Base-by-base conservation (phyloP, 768 basidiomycete genomes). In the Ramaria sp. region DNA sequence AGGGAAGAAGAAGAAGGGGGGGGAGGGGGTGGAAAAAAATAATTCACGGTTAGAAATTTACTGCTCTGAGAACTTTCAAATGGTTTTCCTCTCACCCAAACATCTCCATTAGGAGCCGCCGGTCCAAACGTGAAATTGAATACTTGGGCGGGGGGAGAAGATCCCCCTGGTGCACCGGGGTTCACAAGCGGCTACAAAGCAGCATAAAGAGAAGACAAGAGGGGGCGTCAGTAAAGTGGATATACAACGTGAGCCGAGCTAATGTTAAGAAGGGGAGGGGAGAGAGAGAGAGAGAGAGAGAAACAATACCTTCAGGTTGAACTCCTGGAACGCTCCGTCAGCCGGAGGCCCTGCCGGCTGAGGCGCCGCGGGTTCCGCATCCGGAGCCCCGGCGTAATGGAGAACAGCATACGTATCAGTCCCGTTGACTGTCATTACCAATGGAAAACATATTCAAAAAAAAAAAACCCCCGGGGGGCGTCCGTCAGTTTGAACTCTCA, bases 331-430 rank as follows among this genome's bases (percentile, higher is more conserved):
- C 6, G 66, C 64, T 8, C 61, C 61, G 0, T 57, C 28, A 44
- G 58, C 57, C 1, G 53, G 22, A 0, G 53, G 3, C 13, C 28
- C 20, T 2, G 52, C 16, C 1, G 65, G 59, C 5, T 67, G 63
- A 2, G 51, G 63, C 2, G 70, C 72, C 0, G 66, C 71, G 0
- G 78, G 78, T 32, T 78, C 65, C 3, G 55, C 57, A 10, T 12
- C 43, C 1, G 54, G 39, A 0, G 75, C 76, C n/a, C 75, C 75
- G 8, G 37, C 57, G 61, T 81, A 81, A 12, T 75, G 71, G 5
- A 79, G 64, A 48, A 80, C 78, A 3, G 77, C 81, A 10, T 74
- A 78, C 1, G 53, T 55, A 45, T 45, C 28, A 24, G 42, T 34
- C 10, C 53, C 53, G 62, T 78, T 81, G 25, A 76, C 58, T 18